Percentiles rank a stretch among this genome's conserved stretches.
These are phyloP conservation scores for Microdochium nivale DNA, from an alignment of 2,329 filamentous ascomycete genomes.

Conservation along the genomic window DNA sequence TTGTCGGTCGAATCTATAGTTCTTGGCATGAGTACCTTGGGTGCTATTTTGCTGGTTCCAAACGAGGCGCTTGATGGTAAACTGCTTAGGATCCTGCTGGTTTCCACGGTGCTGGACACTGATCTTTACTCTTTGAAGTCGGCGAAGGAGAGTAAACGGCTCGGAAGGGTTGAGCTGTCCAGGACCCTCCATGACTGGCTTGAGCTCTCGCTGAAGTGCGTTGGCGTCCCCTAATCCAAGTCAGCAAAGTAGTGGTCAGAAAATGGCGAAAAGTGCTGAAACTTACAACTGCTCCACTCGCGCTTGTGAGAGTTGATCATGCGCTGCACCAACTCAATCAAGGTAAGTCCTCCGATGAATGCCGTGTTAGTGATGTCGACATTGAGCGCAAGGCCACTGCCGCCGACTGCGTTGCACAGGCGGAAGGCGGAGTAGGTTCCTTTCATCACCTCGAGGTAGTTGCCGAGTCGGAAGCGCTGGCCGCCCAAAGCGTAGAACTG, in stretches of 20 bases:
- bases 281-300: conserved; percentile 20
- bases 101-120: conserved; percentile 44
- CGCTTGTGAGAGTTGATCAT: conserved; percentile 12
- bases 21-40: conserved; percentile 40
- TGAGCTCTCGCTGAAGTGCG: conserved; percentile 20
- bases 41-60: conserved; percentile 34
- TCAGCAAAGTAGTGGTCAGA: neutral
- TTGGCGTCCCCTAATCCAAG: conserved; percentile 9
- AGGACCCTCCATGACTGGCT: conserved; percentile 20
- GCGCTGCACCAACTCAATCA: conserved; percentile 26
- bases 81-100: conserved; percentile 33
- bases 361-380: conserved; percentile 86
- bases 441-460: conserved; percentile 70
- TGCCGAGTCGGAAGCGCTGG: conserved; percentile 44
- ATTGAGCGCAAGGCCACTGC: conserved; percentile 67
- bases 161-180: conserved; percentile 29
- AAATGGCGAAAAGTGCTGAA: neutral
- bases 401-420: conserved; percentile 51
- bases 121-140: conserved; percentile 48
- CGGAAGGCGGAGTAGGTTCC: conserved; percentile 84
- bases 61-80: conserved; percentile 42
- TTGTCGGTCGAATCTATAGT: conserved; percentile 45
- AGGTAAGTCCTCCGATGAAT: conserved; percentile 56
- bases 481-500: conserved; percentile 64
- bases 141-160: conserved; percentile 44